Evolutionary conservation across 2,329 filamentous ascomycete genomes (phyloP).

Genomic region (Neofusicoccum ribis): DNA sequence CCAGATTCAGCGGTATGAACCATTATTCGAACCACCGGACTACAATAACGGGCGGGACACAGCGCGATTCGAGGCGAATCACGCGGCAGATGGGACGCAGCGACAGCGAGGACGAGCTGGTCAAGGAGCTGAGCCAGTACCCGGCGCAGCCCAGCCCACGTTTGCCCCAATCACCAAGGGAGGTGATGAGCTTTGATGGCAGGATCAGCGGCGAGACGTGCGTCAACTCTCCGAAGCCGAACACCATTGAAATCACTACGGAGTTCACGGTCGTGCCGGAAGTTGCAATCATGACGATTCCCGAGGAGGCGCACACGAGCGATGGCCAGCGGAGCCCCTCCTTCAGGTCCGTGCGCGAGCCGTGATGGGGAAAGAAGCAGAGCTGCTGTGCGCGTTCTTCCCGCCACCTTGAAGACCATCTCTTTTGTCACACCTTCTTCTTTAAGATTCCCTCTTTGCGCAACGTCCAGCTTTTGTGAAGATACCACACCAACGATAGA

Average conservation of each 20-base stretch:
- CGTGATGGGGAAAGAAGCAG: not conserved
- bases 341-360: not conserved
- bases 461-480: not conserved
- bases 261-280: slow-evolving; percentile 9
- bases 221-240: not conserved
- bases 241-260: slow-evolving; percentile 11
- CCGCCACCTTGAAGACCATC: not conserved
- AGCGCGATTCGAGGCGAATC: not conserved
- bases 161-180: not conserved
- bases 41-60: slow-evolving; percentile 10
- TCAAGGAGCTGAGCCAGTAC: slow-evolving; percentile 12
- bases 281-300: not conserved
- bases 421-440: not conserved
- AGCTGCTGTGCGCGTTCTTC: not conserved
- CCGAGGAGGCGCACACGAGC: slow-evolving; percentile 3
- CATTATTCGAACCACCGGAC: not conserved
- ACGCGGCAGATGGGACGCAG: slow-evolving; percentile 7
- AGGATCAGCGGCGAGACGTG: not conserved
- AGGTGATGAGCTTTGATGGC: not conserved
- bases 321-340: not conserved
- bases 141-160: not conserved
- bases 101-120: slow-evolving; percentile 19
- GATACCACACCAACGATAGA: slow-evolving; percentile 3
- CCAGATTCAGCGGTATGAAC: not conserved
- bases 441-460: not conserved